Evolutionary conservation across 1,139 yeast genomes (phyloP), one percentile per base, ranked within the genome.

Genomic region (Debaryomyces fabryi): DNA sequence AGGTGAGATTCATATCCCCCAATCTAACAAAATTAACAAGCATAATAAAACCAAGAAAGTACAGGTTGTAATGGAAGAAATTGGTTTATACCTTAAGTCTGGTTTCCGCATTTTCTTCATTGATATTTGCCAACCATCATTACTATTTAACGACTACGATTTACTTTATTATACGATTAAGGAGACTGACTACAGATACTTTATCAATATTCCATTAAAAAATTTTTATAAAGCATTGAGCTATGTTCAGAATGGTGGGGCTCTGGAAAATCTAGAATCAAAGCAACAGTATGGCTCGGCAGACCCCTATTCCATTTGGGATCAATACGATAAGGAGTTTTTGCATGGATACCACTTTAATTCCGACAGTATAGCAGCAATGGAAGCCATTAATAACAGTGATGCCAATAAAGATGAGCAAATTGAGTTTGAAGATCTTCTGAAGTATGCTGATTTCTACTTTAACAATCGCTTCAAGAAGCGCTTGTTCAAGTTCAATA

Each of bases 41-140:
- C 39, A 46, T 21, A 48, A 49, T 39, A 70, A 69, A 39, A 55
- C 76, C 35, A 59, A 66, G 20, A 68, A 69, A 49, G 70, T 83
- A 3, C 72, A 72, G 37, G 59, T 86, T 15, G 64, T 71, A 1
- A 76, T 85, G 76, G 87, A 83, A 55, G 91, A 85, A 54, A 74
- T 78, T 4, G 88, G 87, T 0, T 64, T 78, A 23, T 74, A 76
- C 52, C 60, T 81, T 36, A 84, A 83, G 57, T 71, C 81, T 0
- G 85, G 86, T 1, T 76, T 85, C 49, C 62, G 82, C 27, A 76
- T 86, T 4, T 82, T 78, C 50, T 85, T 78, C 58, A 70, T 85
- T 43, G 88, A 83, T 54, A 70, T 85, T 15, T 64, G 76, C 13
- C 77, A 69, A 51, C 79, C 78, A 2, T 70, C 78, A 3, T 51